Conservation (phyloP, 208 protist genomes). For the Leishmania mexicana region DNA sequence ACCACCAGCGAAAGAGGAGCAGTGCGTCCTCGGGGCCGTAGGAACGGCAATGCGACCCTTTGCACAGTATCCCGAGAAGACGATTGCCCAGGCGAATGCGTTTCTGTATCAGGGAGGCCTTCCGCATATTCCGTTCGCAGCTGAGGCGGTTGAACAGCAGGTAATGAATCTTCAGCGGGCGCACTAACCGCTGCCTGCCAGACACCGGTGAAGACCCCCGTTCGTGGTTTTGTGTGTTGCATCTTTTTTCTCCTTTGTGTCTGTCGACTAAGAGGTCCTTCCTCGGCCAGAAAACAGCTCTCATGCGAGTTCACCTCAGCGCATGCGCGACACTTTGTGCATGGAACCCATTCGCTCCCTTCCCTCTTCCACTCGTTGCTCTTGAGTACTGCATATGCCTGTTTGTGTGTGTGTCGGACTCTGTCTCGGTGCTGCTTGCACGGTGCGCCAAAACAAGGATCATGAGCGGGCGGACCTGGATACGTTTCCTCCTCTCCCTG, state of each 20-base stretch:
- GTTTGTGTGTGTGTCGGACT: background rate
- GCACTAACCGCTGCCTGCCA: conserved; percentile 32
- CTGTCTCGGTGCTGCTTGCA: background rate
- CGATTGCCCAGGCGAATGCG: background rate
- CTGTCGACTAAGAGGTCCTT: background rate
- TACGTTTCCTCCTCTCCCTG: background rate
- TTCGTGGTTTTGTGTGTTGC: background rate
- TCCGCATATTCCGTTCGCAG: conserved; percentile 40
- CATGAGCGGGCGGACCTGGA: too few species aligned
- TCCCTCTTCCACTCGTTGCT: background rate
- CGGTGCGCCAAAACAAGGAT: background rate
- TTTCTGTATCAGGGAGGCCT: conserved; percentile 26
- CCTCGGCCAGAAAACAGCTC: background rate
- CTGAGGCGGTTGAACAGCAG: conserved; percentile 34
- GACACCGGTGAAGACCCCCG: too few species aligned
- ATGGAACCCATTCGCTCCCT: background rate
- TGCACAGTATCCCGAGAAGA: conserved; percentile 12
- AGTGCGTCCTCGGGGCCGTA: background rate
- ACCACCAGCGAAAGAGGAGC: conserved; percentile 10
- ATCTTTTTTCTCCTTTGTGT: background rate
- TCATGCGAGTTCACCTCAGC: background rate
- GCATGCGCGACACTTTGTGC: background rate
- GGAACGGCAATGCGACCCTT: background rate
- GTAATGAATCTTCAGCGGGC: conserved; percentile 50
- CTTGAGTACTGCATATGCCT: background rate